These are phyloP conservation scores for Candida pseudoviswanathii DNA, from an alignment of 1,139 yeast genomes.

Conservation along the genomic window DNA sequence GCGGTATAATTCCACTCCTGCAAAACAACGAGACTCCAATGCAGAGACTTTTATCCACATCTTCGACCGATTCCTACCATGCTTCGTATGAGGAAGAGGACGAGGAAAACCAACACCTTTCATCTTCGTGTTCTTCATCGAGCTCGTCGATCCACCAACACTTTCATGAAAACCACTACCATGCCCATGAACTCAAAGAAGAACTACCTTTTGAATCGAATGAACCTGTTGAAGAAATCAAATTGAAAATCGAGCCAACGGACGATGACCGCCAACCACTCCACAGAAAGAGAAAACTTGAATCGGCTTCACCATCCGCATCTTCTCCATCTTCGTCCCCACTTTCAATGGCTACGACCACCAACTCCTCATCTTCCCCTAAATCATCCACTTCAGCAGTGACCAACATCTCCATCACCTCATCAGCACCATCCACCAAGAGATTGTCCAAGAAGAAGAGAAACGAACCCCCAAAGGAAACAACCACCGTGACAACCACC, in stretches of 20 bases:
- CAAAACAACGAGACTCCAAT: not conserved
- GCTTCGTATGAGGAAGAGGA: conserved; percentile 6
- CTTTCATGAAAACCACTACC: not conserved
- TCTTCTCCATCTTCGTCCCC: not conserved
- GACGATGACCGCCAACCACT: not conserved
- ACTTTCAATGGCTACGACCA: not conserved
- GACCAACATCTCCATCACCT: not conserved
- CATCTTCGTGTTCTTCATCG: conserved; percentile 3
- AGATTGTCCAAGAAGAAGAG: conserved; percentile 4
- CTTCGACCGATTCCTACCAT: conserved; percentile 7
- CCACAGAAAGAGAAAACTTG: conserved; percentile 13
- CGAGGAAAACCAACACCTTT: not conserved
- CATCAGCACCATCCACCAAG: conserved; percentile 2
- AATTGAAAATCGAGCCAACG: not conserved
- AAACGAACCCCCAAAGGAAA: conserved; percentile 1
- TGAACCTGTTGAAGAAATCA: not conserved
- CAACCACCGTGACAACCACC: conserved; percentile 13
- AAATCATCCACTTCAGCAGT: conserved; percentile 2
- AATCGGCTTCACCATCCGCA: not conserved
- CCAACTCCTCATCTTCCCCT: conserved; percentile 7
- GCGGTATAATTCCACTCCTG: conserved; percentile 15
- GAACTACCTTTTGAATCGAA: not conserved
- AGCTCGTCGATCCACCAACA: conserved; percentile 1
- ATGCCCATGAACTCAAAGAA: not conserved
- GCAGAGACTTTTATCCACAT: conserved; percentile 24